These are phyloP conservation scores for Stachybotrys chlorohalonatus DNA, from an alignment of 2,329 filamentous ascomycete genomes.

Conservation along the genomic window DNA sequence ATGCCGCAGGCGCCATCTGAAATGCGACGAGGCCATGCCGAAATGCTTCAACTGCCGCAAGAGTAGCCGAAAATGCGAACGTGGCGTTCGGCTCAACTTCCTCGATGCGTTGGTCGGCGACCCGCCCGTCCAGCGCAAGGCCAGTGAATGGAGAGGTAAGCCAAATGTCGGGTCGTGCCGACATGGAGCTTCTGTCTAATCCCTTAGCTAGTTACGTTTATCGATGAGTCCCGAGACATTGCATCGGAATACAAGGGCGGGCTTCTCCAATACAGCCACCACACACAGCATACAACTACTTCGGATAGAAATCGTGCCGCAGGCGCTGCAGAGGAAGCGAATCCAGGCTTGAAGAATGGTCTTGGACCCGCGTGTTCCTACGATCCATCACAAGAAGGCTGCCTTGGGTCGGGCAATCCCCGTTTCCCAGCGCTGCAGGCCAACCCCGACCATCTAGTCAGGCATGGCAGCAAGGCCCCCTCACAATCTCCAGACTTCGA, in stretches of 20 bases:
- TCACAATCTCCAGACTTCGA: neutral
- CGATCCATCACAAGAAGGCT: neutral
- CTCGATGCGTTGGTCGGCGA: slow-evolving; percentile 68
- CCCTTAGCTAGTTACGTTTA: slow-evolving; percentile 53
- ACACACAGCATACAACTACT: neutral
- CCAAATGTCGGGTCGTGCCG: neutral
- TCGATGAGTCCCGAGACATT: slow-evolving; percentile 83
- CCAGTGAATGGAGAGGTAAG: slow-evolving; percentile 15
- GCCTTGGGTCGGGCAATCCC: neutral
- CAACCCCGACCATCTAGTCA: neutral
- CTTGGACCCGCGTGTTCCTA: neutral
- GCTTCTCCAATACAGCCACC: slow-evolving; percentile 56
- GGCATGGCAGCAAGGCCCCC: neutral
- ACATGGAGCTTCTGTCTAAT: neutral
- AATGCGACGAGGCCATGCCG: slow-evolving; percentile 70
- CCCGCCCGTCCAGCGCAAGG: slow-evolving; percentile 43
- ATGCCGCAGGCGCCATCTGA: slow-evolving; percentile 80
- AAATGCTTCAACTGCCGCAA: slow-evolving; percentile 74
- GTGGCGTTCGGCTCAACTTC: slow-evolving; percentile 83
- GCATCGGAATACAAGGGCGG: slow-evolving; percentile 86
- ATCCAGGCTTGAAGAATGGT: neutral
- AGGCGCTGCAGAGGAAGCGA: neutral
- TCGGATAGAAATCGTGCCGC: neutral
- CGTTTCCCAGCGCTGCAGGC: neutral
- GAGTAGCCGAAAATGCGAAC: slow-evolving; percentile 75